Base-by-base conservation (phyloP, 371 early-diverging fungal species). In the Rhizomucor pusillus region DNA sequence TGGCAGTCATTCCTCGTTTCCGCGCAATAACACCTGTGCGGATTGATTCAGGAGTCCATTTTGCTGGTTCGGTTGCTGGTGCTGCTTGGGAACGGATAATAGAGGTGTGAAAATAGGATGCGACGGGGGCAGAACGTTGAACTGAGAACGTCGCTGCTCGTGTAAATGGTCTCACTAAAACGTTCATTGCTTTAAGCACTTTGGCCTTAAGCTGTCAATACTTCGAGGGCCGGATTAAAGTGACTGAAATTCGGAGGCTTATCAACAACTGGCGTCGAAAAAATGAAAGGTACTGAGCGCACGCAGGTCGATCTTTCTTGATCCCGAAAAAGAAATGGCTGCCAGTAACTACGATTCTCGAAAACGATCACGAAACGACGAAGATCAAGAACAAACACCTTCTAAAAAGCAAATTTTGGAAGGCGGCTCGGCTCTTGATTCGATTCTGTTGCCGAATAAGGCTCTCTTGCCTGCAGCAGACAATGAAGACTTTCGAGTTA, bases 1-100 rank as follows among this genome's bases (percentile, higher is more conserved):
- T 73, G 25, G 87, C 84, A 23, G 92, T 89, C 97, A 97, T 98
- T 23, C 98, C 98, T 69, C 84, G 81, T 77, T 98, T 98, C 50
- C 81, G 71, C 35, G 88, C 97, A 62, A 98, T 84, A 13, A 92
- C 77, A 43, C 98, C 98, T 46, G 83, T 76, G 43, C 87, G 77
- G 59, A 77, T 51, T 40, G 85, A 83, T 41, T 74, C 48, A 36
- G 66, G 52, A 14, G 68, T 63, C 75, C 75, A 77, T 16, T 68
- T 29, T 25, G 24, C 54, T 54, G 23, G 23, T 36, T 22, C 33
- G 25, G 50, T 19, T 53, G 50, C 46, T 25, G 54, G 50, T 24
- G 56, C 47, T 20, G 70, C 67, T 54, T 63, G 66, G 44, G 59
- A 63, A 35, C 44, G 18, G 4, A 54, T 22, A 11, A 58, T 29